Evolutionary conservation across 2,329 filamentous ascomycete genomes (phyloP).

Genomic region (Paracamarosporium sp.): DNA sequence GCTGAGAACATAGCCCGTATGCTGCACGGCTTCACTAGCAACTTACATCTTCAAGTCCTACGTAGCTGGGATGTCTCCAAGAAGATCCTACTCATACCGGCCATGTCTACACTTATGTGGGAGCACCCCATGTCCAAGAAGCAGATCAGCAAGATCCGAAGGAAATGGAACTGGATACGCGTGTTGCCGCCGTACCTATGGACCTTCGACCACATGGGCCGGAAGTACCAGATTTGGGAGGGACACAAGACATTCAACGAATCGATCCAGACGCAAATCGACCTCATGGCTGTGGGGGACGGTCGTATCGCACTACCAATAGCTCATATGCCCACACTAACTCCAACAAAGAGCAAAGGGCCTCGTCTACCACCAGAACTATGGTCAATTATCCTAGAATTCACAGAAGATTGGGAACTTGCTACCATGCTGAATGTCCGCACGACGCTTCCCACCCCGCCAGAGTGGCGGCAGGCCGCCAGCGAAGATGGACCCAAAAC

Average conservation of each 20-base stretch:
- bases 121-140: slow-evolving; percentile 87
- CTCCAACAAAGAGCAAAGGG: slow-evolving; percentile 45
- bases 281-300: slow-evolving; percentile 76
- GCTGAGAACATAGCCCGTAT: slow-evolving; percentile 86
- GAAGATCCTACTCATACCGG: slow-evolving; percentile 82
- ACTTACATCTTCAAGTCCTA: slow-evolving; percentile 78
- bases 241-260: slow-evolving; percentile 74
- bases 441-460: slow-evolving; percentile 75
- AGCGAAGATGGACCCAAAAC: slow-evolving; percentile 71
- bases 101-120: slow-evolving; percentile 91
- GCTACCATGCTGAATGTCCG: slow-evolving; percentile 82
- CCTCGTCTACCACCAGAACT: slow-evolving; percentile 77
- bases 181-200: slow-evolving; percentile 83
- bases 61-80: slow-evolving; percentile 89
- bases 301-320: slow-evolving; percentile 58
- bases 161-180: slow-evolving; percentile 87
- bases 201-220: slow-evolving; percentile 69
- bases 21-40: slow-evolving; percentile 83
- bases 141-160: slow-evolving; percentile 81
- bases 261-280: slow-evolving; percentile 78
- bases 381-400: slow-evolving; percentile 87
- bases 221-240: slow-evolving; percentile 60
- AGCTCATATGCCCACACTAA: slow-evolving; percentile 41
- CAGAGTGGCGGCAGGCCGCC: slow-evolving; percentile 72
- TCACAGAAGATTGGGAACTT: slow-evolving; percentile 88